Evolutionary conservation across 805 yeast genomes (phyloP), one percentile per base, ranked within the genome.

Genomic region (Wickerhamiella kurtzmanii): DNA sequence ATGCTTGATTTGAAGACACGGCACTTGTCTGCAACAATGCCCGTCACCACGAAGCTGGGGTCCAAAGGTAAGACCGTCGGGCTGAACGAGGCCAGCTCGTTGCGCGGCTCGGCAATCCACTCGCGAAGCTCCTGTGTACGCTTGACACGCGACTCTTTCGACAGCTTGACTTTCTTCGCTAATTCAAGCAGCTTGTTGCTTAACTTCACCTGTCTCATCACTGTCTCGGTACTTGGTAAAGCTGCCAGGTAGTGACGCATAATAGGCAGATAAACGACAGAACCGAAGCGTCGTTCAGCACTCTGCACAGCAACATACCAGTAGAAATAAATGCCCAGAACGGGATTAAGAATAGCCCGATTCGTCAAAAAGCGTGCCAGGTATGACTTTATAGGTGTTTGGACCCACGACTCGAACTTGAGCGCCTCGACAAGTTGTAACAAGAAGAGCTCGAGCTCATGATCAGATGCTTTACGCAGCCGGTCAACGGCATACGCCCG

Each of bases 391-490:
- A 49, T 44, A 6, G 54, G 47, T 13, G 52, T 46, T n/a, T 49
- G 47, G 16, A 45, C 38, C 50, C 54, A 54, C n/a, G 53, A 49
- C 57, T 92, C 98, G 60, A 85, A 85, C 56, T 84, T 81, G 35
- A 89, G 73, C 0, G 95, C 94, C 58, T 88, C 96, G 0, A 89
- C 97, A 16, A 89, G 68, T 63, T 92, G 98, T 47, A 89, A 71
- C 52, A 92, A 66, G 57, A 85, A 92, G 50, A 88, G 69, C 47
- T 83, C 80, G 15, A 92, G 62, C 52, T 89, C 96, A 9, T 75
- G 79, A 55, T 85, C 92, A 35, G 77, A 73, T 0, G 96, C 95
- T 50, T 77, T 71, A 46, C 77, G 74, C 42, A 89, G 66, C 48
- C 96, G 66, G 53, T 84, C 83, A 1, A 89, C 94, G 0, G 98